phyloP scores from a whole-genome alignment of 2,329 filamentous ascomycete species.

The Trichocomaceae sp. region DNA sequence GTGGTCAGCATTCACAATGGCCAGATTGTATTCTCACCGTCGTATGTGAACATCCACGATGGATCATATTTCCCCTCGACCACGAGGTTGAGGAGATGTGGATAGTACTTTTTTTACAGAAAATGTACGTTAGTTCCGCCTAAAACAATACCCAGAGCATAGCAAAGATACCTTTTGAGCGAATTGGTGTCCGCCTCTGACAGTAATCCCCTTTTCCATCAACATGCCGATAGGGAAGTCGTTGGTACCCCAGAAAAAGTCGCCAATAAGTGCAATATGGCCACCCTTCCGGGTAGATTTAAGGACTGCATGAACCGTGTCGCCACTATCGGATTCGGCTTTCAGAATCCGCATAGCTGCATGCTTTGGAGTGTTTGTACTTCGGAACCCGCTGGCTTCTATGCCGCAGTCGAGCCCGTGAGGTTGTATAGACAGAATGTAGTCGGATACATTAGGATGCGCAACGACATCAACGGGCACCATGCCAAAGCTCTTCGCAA shows the following conservation, averaged over 20 bases:
- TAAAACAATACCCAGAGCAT: neutral
- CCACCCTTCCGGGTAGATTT: slow-evolving; percentile 27
- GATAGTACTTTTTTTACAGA: slow-evolving; percentile 23
- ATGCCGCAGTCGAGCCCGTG: slow-evolving; percentile 25
- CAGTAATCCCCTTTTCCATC: slow-evolving; percentile 29
- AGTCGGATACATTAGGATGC: slow-evolving; percentile 23
- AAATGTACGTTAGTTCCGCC: neutral
- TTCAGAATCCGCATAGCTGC: slow-evolving; percentile 19
- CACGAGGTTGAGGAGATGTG: slow-evolving; percentile 24
- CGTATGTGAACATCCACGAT: slow-evolving; percentile 26
- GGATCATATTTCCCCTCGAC: slow-evolving; percentile 23
- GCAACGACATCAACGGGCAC: slow-evolving; percentile 21
- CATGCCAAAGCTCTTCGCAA: slow-evolving; percentile 26
- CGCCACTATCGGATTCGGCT: slow-evolving; percentile 23
- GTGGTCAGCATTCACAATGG: neutral
- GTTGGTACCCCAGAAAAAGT: slow-evolving; percentile 25
- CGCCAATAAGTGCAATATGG: slow-evolving; percentile 24
- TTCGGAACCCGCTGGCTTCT: slow-evolving; percentile 26
- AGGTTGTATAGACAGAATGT: slow-evolving; percentile 25
- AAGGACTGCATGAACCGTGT: slow-evolving; percentile 24
- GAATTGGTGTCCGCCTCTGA: slow-evolving; percentile 24
- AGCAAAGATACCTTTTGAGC: slow-evolving; percentile 20
- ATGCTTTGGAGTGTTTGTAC: slow-evolving; percentile 18
- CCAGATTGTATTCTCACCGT: slow-evolving; percentile 11
- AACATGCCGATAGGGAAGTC: slow-evolving; percentile 27